Evolutionary conservation across 768 basidiomycete genomes (phyloP).

Genomic region (Kwoniella mangroviensis): DNA sequence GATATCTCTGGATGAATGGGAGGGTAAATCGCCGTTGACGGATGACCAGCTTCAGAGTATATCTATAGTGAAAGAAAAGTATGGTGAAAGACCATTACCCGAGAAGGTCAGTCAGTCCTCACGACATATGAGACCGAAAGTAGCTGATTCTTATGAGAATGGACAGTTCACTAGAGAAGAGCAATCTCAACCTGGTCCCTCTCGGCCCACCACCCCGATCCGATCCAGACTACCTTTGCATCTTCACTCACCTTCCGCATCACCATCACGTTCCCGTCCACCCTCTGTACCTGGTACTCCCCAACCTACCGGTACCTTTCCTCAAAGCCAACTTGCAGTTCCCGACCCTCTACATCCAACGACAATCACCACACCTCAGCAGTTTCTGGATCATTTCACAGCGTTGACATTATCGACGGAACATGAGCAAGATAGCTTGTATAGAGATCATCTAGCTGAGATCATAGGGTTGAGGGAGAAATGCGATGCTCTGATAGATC

Average conservation of each 20-base stretch:
- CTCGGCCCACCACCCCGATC: slow-evolving; percentile 35
- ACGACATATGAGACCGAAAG: neutral
- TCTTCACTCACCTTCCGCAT: slow-evolving; percentile 2
- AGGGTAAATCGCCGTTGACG: slow-evolving; percentile 74
- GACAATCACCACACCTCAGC: slow-evolving; percentile 80
- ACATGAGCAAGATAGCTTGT: slow-evolving; percentile 91
- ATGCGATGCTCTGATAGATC: slow-evolving; percentile 74
- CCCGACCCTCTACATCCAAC: slow-evolving; percentile 37
- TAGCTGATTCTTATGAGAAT: neutral
- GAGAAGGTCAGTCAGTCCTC: slow-evolving; percentile 65
- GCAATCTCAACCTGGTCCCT: slow-evolving; percentile 29
- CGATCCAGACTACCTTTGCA: slow-evolving; percentile 6
- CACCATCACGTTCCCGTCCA: slow-evolving; percentile 29
- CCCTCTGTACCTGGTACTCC: slow-evolving; percentile 29
- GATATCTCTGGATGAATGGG: slow-evolving; percentile 81
- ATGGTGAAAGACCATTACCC: slow-evolving; percentile 69
- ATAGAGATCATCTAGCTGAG: slow-evolving; percentile 78
- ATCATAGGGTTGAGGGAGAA: slow-evolving; percentile 76
- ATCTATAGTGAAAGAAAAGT: slow-evolving; percentile 66
- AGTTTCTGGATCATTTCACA: slow-evolving; percentile 96
- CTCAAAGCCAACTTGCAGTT: slow-evolving; percentile 11
- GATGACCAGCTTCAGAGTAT: slow-evolving; percentile 74
- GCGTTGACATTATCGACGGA: slow-evolving; percentile 86
- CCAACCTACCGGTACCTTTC: slow-evolving; percentile 9
- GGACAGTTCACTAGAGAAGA: slow-evolving; percentile 27